phyloP scores from a whole-genome alignment of 306 rosid genomes.

The Arachis hypogaea region DNA sequence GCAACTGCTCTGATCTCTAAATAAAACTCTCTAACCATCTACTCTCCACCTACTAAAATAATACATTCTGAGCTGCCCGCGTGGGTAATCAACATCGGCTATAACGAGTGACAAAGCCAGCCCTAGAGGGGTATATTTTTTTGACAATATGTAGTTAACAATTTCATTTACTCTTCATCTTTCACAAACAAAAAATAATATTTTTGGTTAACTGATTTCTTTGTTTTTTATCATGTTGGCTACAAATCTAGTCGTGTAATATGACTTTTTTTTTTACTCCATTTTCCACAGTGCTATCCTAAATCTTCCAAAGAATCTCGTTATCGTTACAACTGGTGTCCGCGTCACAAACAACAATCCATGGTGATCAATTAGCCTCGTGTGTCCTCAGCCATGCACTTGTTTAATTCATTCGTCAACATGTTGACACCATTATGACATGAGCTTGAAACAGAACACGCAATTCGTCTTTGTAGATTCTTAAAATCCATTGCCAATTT shows the following conservation, averaged over 20 bases:
- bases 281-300: constrained; percentile 17
- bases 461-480: constrained; percentile 57
- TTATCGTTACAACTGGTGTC: neutral
- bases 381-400: constrained; percentile 61
- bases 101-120: constrained; percentile 29
- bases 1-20: constrained; percentile 10
- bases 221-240: too few relatives aligned
- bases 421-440: constrained; percentile 48
- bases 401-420: constrained; percentile 47
- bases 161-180: too few relatives aligned
- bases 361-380: constrained; percentile 50
- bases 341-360: constrained; percentile 6
- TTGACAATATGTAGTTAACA: too few relatives aligned
- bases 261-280: too few relatives aligned
- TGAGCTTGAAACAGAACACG: constrained; percentile 59
- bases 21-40: constrained; percentile 18
- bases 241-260: too few relatives aligned
- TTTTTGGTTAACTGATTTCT: too few relatives aligned
- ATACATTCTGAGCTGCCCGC: constrained; percentile 26
- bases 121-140: neutral
- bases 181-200: too few relatives aligned
- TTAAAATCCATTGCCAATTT: constrained; percentile 64
- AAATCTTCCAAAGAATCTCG: constrained; percentile 18
- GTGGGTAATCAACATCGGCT: constrained; percentile 31
- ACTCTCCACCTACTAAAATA: constrained; percentile 24